phyloP scores from a whole-genome alignment of 345 rosid species.

The Stellera chamaejasme region DNA sequence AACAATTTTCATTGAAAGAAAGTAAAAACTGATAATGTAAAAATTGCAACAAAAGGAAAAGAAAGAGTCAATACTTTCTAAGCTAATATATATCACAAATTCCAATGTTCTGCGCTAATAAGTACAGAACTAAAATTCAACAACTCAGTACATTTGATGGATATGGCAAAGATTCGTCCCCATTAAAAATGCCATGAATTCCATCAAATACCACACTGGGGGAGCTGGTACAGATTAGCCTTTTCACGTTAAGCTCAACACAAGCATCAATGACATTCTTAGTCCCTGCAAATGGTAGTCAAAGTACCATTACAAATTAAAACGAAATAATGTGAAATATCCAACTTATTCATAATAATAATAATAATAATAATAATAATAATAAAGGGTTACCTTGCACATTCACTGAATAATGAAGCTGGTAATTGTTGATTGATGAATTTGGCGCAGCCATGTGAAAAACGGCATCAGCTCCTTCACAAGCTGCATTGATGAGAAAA shows the following conservation, averaged over 20 bases:
- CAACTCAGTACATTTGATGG: slow-evolving; percentile 42
- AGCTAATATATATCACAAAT: neutral
- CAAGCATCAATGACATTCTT: slow-evolving; percentile 84
- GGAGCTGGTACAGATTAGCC: slow-evolving; percentile 90
- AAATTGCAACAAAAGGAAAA: neutral
- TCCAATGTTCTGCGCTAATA: neutral
- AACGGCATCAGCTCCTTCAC: slow-evolving; percentile 71
- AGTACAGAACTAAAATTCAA: neutral
- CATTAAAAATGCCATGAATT: slow-evolving; percentile 46
- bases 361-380: neutral
- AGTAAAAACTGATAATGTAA: neutral
- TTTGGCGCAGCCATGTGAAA: slow-evolving; percentile 98
- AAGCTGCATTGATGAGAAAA: slow-evolving; percentile 29
- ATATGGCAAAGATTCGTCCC: slow-evolving; percentile 65
- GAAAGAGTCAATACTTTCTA: neutral
- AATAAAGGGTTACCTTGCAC: slow-evolving; percentile 49
- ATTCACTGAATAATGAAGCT: slow-evolving; percentile 87
- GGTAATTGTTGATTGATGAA: slow-evolving; percentile 67
- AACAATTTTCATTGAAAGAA: neutral
- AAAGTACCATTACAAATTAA: slow-evolving; percentile 1
- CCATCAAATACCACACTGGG: slow-evolving; percentile 96
- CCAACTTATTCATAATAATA: neutral
- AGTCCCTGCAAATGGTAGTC: slow-evolving; percentile 39
- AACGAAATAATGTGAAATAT: neutral
- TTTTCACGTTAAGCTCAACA: slow-evolving; percentile 60